Evolutionary conservation across 257 asterid species (phyloP), one percentile per base, ranked within the genome.

Genomic region (Solanum lignicaule): DNA sequence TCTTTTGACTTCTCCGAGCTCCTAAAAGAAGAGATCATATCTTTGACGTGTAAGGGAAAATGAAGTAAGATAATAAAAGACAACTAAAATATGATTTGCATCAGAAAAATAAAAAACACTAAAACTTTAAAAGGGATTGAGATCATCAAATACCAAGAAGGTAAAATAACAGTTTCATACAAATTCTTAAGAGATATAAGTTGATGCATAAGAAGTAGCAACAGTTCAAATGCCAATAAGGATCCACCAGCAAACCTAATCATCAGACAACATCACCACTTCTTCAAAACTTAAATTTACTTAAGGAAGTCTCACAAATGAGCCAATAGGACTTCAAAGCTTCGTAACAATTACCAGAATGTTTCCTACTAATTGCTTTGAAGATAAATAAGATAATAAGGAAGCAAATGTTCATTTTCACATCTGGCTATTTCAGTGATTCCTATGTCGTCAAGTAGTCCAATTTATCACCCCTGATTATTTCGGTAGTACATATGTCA

Each of bases 1-100:
- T 94, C 96, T 91, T 88, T 75, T 83, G 98, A 92, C 89, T 90
- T 97, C 88, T 88, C 98, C 25, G 99, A 96, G 90, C 90, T 92
- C 98, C 99, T 96, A 92, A 83, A 71, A 73, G 43, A 18, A 55
- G 73, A 20, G 48, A 38, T 87, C 55, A 83, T 23, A 86, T 18
- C 18, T 65, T 83, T 29, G 69, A 1, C 27, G 15, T 33, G 33
- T n/a, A 79, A 38, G 48, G 21, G 10, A 20, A 39, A 41, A 36
- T 7, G 16, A 18, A 36, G 79, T 6, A 43, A 76, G 36, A 38
- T 9, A 48, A 33, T 27, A 6, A 18, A 48, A 58, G 75, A 14
- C 32, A 86, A 25, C 21, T 31, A 41, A 66, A 78, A 43, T 39
- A 87, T 14, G 16, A 41, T 33, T 23, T 38, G 9, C 33, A 11